Evolutionary conservation across 164 flowering plant genomes (phyloP), one percentile per base, ranked within the genome.

Genomic region (Litsea cubeba): DNA sequence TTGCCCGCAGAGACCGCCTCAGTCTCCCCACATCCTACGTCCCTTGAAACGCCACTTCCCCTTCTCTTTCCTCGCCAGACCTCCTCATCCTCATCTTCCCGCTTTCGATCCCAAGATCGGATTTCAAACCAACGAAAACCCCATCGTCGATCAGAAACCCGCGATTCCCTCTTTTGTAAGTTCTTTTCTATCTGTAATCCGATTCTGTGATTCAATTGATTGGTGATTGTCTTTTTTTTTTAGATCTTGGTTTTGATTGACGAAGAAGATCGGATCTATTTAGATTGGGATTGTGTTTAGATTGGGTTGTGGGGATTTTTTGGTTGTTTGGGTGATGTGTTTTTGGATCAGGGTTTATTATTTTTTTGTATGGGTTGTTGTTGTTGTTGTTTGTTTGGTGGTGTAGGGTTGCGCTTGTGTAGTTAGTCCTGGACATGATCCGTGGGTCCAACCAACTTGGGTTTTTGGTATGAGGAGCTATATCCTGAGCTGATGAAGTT

Each of bases 1-100:
- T 7, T 78, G 63, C 18, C 51, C 66, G 17, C 79, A 71, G 35
- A 30, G 35, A 1, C 35, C 35, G 3, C 69, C 78, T 3, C 46
- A 73, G 35, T 58, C 71, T 2, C 65, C 28, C 62, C 72, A 58
- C 10, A 11, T 65, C 23, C 50, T 57, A 12, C 74, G 70, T 15
- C 67, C 80, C 54, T 18, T 70, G 14, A 75, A 81, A 58, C 81
- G 51, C 26, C 50, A 68, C 20, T 68, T 68, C 32, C 77, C 73
- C 54, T 74, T 76, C 46, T 69, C 75, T 50, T 69, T 49, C 20
- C 70, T 58, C 20, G 71, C 23, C 6, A 65, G 40, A 4, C 17
- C 17, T 54, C 60, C 51, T 28, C 18, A 23, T 14, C 63, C 62
- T 40, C 18, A 23, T 14, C 67, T 49, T 10, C 70, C 32, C 12